Base-by-base conservation (phyloP, 2,329 filamentous ascomycete genomes). In the Calonectria pseudoturangicola region DNA sequence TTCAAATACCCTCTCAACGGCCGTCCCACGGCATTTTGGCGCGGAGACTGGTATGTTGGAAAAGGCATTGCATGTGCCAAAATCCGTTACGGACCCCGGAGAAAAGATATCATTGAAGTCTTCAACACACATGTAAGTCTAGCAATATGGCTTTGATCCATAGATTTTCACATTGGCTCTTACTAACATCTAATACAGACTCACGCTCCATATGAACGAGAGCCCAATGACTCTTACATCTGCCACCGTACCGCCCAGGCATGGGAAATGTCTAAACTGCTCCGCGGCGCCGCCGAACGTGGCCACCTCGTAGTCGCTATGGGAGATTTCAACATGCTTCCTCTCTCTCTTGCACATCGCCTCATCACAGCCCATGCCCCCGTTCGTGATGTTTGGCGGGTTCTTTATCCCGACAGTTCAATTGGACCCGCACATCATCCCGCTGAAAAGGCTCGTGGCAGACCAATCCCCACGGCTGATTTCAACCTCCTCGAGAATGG, bases 281-380 rank as follows among this genome's bases (percentile, higher is more conserved):
- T 98, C 86, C 92, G 94, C 62, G 93, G 91, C 71, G 96, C 96
- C 54, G 90, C 92, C 1, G 93, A 95, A 77, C 89, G 93, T 16
- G 95, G 95, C 8, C 94, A 96, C 82, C 88, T 98, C 36, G 95
- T 96, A 65, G 87, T 98, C 51, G 96, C 93, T 7, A 87, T 98
- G 67, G 97, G 97, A 30, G 97, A 98, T 86, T 98, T 98, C 87
- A 98, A 98, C 85, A 98, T 98, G 93, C 87, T 95, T n/a, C 97
- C 97, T 0, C 85, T 93, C 48, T 97, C 95, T 30, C 91, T 98
- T 74, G 93, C 94, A 39, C 95, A 98, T 85, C 91, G 92, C 67
- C 88, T 98, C 75, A 93, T 99, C 77, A 94, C 93, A 70, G 91
- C 92, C 4, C 93, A 95, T 81, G 92, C 93, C 12, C 93, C 93